Conservation (phyloP, 345 rosid species). For the Gossypium longicalyx region DNA sequence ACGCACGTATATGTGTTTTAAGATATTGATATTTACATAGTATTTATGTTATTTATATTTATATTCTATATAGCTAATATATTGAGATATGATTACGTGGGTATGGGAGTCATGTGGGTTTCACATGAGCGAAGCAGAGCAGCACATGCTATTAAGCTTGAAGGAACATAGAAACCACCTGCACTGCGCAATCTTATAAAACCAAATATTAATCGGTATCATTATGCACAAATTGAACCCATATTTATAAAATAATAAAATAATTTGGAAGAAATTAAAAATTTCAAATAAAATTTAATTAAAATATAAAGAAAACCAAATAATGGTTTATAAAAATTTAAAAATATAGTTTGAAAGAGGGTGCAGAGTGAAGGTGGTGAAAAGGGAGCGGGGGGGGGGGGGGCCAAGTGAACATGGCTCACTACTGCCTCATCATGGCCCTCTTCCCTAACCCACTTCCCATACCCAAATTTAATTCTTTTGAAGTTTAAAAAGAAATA, state of each 20-base stretch:
- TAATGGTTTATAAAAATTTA: too few relatives aligned
- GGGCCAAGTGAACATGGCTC: constrained; percentile 34
- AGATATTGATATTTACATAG: too few relatives aligned
- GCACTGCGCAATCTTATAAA: constrained; percentile 7
- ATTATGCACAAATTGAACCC: background rate
- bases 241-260: background rate
- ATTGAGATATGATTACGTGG: constrained; percentile 21
- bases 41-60: too few relatives aligned
- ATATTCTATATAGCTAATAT: too few relatives aligned
- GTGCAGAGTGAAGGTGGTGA: background rate
- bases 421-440: background rate
- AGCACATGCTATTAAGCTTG: constrained; percentile 40
- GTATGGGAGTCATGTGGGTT: constrained; percentile 57
- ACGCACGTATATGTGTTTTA: too few relatives aligned
- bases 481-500: background rate
- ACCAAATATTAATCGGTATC: background rate
- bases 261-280: background rate
- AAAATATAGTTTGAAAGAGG: too few relatives aligned
- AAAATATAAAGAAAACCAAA: too few relatives aligned
- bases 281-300: too few relatives aligned
- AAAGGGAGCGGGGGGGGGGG: background rate
- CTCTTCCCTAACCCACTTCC: constrained; percentile 26
- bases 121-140: constrained; percentile 42
- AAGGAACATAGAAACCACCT: constrained; percentile 56
- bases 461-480: constrained; percentile 10